phyloP scores from a whole-genome alignment of 2,329 filamentous ascomycete species.

The Phialophora chinensis region DNA sequence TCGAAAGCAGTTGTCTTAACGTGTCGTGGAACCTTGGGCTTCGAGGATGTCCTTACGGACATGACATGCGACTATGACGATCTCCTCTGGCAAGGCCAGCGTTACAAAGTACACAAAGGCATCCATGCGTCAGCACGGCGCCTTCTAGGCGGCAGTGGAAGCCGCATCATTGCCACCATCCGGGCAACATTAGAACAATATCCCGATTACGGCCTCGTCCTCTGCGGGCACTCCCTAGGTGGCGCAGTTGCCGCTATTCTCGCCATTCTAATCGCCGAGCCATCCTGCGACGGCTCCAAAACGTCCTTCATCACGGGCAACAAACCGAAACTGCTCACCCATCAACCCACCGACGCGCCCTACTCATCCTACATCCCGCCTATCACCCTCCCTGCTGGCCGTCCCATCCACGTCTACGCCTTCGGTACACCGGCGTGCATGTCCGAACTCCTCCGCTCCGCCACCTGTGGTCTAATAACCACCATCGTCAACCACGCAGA shows the following conservation, averaged over 20 bases:
- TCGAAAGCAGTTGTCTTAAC: conserved; percentile 75
- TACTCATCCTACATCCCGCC: conserved; percentile 39
- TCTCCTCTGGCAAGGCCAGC: conserved; percentile 66
- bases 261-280: conserved; percentile 71
- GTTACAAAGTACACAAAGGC: conserved; percentile 75
- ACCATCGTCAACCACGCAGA: conserved; percentile 76
- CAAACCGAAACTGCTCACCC: conserved; percentile 49
- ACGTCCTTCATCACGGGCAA: conserved; percentile 68
- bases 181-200: conserved; percentile 70
- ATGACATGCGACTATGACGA: conserved; percentile 77
- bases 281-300: conserved; percentile 50
- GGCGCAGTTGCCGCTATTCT: conserved; percentile 73
- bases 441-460: conserved; percentile 70
- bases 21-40: conserved; percentile 73
- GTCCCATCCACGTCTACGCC: conserved; percentile 78
- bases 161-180: conserved; percentile 69
- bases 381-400: conserved; percentile 66
- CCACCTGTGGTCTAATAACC: conserved; percentile 75
- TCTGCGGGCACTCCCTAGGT: conserved; percentile 72
- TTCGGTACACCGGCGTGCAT: conserved; percentile 77
- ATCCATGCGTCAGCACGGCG: conserved; percentile 73
- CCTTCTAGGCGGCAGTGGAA: conserved; percentile 67
- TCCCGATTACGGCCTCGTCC: conserved; percentile 71
- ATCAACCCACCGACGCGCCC: conserved; percentile 41
- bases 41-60: conserved; percentile 75